These are phyloP conservation scores for Fusarium avenaceum DNA, from an alignment of 2,329 filamentous ascomycete genomes.

Conservation along the genomic window DNA sequence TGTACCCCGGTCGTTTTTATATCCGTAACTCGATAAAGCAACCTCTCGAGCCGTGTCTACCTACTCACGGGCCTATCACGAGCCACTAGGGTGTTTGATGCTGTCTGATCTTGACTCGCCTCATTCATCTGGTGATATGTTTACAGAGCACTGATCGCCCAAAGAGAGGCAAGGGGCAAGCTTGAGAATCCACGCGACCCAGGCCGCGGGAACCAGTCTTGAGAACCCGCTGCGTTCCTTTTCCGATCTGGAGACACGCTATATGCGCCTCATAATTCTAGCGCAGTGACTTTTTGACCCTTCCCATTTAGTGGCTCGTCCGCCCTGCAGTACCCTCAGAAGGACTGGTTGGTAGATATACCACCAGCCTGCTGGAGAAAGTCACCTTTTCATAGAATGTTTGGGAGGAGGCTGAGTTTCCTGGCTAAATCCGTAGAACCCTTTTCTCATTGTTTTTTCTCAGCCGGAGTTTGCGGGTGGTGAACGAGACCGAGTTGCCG, in stretches of 20 bases:
- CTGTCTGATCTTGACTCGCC: conserved; percentile 2
- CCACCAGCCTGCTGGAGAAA: conserved; percentile 1
- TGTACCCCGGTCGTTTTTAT: background rate
- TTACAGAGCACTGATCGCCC: background rate
- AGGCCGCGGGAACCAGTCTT: conserved; percentile 11
- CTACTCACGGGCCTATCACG: background rate
- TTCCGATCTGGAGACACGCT: conserved; percentile 29
- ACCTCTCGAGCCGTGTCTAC: conserved; percentile 10
- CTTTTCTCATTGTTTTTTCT: background rate
- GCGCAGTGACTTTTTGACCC: conserved; percentile 30
- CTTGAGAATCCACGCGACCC: conserved; percentile 1
- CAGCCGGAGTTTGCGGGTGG: conserved; percentile 32
- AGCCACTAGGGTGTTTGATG: background rate
- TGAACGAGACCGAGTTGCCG: conserved; percentile 28
- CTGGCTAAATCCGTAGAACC: background rate
- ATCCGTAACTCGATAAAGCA: conserved; percentile 1
- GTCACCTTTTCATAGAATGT: background rate
- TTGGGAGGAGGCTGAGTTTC: conserved; percentile 5
- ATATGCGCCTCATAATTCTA: conserved; percentile 42
- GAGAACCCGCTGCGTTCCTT: conserved; percentile 11
- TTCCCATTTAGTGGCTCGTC: conserved; percentile 24
- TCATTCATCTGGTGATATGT: conserved; percentile 13
- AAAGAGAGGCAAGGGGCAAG: conserved; percentile 3
- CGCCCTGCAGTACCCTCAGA: conserved; percentile 7
- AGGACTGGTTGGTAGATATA: background rate